A percentile compares a stretch with the other conserved stretches of the same genome.
Evolutionary conservation across 2,329 filamentous ascomycete genomes (phyloP).

Genomic region (Passalora sequoiae): DNA sequence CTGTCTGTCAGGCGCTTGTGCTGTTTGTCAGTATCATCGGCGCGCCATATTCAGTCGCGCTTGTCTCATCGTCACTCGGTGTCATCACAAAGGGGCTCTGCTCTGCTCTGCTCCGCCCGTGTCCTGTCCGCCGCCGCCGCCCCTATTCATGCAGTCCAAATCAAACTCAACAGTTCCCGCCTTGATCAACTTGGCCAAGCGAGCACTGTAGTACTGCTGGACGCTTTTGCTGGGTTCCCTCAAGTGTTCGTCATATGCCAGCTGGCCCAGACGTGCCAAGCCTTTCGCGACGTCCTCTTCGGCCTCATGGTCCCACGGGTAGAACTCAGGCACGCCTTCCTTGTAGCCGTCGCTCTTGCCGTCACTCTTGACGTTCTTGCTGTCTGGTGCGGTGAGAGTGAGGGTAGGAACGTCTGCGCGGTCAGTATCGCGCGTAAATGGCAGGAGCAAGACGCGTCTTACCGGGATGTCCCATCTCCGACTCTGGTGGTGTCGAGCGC

Average conservation of each 20-base stretch:
- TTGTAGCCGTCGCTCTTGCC: too few relatives aligned
- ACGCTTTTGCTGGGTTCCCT: slow-evolving; percentile 23
- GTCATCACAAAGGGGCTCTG: too few relatives aligned
- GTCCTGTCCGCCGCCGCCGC: too few relatives aligned
- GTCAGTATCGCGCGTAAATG: slow-evolving; percentile 7
- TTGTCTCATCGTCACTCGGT: too few relatives aligned
- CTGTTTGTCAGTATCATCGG: too few relatives aligned
- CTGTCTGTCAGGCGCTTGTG: too few relatives aligned
- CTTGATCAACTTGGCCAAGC: slow-evolving; percentile 25
- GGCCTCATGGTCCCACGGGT: slow-evolving; percentile 30
- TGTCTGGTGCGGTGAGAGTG: neutral
- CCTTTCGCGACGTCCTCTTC: slow-evolving; percentile 27
- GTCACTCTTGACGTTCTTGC: neutral
- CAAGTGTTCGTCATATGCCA: slow-evolving; percentile 31
- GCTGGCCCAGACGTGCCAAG: slow-evolving; percentile 30
- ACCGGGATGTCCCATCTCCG: neutral
- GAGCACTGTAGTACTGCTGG: slow-evolving; percentile 29
- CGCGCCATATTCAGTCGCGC: too few relatives aligned
- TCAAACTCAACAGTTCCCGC: slow-evolving; percentile 26
- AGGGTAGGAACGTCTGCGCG: neutral
- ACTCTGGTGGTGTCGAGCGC: neutral
- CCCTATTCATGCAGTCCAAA: slow-evolving; percentile 13
- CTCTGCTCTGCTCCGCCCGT: neutral
- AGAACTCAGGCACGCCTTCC: slow-evolving; percentile 26
- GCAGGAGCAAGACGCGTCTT: too few relatives aligned